Conservation (phyloP, 257 asterid genomes). For the Galeopsis tetrahit region DNA sequence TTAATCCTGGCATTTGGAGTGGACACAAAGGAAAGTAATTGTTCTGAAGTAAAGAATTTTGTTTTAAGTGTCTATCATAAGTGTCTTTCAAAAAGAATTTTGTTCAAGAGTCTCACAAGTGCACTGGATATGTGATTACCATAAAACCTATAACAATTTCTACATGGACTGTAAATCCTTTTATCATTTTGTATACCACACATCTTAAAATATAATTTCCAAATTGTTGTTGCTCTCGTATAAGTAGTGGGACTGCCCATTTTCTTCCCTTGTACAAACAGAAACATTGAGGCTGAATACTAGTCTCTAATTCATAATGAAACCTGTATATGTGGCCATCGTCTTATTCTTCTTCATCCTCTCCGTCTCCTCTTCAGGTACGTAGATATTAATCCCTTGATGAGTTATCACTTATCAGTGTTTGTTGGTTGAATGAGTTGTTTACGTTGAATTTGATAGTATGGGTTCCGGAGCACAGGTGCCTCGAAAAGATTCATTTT, state of each 20-base stretch:
- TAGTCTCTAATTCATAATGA: conserved; percentile 36
- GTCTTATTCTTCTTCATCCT: conserved; percentile 37
- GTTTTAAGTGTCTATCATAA: conserved; percentile 26
- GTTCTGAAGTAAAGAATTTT: conserved; percentile 40
- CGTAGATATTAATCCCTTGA: neutral
- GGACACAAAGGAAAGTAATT: conserved; percentile 52
- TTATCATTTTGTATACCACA: neutral
- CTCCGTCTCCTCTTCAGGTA: conserved; percentile 41
- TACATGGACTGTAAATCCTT: neutral
- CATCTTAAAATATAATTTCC: conserved; percentile 26
- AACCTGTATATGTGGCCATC: conserved; percentile 32
- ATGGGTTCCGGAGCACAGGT: conserved; percentile 56
- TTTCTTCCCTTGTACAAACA: conserved; percentile 33
- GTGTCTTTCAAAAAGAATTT: too few relatives aligned
- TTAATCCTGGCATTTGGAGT: conserved; percentile 36
- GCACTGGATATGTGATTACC: neutral
- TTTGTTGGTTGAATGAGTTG: neutral
- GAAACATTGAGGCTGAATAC: neutral
- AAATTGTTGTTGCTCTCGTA: conserved; percentile 15
- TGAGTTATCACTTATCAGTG: neutral
- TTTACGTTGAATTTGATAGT: conserved; percentile 7
- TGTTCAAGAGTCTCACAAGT: too few relatives aligned
- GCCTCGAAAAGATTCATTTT: conserved; percentile 16
- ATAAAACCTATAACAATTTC: neutral
- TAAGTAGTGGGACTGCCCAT: conserved; percentile 13